These are phyloP conservation scores for Mrakia frigida DNA, from an alignment of 768 basidiomycete genomes.

Conservation along the genomic window DNA sequence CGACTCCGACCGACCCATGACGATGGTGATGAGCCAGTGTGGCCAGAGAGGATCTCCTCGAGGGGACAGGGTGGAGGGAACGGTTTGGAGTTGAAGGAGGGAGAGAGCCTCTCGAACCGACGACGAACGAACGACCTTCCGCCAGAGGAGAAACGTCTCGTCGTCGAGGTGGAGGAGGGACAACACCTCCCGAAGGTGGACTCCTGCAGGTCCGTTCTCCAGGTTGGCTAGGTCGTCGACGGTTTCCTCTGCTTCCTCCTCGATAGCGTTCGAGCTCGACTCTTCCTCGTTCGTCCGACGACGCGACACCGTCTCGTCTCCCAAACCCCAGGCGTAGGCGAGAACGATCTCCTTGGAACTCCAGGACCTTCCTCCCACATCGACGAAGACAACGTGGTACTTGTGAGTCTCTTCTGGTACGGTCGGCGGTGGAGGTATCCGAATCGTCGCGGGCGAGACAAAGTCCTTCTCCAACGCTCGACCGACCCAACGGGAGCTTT, in stretches of 20 bases:
- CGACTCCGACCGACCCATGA: constrained; percentile 4
- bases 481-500: background rate
- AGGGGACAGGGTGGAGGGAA: background rate
- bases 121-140: background rate
- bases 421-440: no score
- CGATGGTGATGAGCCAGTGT: constrained; percentile 2
- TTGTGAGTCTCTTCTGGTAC: no score
- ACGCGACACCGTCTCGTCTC: background rate
- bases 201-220: background rate
- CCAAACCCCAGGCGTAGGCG: background rate
- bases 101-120: constrained; percentile 8
- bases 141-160: constrained; percentile 14
- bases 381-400: background rate
- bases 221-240: background rate
- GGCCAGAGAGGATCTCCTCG: constrained; percentile 22
- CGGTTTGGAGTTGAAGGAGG: background rate
- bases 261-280: background rate
- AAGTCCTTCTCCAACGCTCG: background rate
- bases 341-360: background rate
- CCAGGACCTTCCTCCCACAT: background rate
- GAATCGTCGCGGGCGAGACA: background rate
- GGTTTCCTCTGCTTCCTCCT: background rate
- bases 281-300: background rate
- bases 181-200: background rate
- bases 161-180: constrained; percentile 1